These are phyloP conservation scores for Saksenaea vasiformis DNA, from an alignment of 371 early-diverging fungal species.

Conservation along the genomic window DNA sequence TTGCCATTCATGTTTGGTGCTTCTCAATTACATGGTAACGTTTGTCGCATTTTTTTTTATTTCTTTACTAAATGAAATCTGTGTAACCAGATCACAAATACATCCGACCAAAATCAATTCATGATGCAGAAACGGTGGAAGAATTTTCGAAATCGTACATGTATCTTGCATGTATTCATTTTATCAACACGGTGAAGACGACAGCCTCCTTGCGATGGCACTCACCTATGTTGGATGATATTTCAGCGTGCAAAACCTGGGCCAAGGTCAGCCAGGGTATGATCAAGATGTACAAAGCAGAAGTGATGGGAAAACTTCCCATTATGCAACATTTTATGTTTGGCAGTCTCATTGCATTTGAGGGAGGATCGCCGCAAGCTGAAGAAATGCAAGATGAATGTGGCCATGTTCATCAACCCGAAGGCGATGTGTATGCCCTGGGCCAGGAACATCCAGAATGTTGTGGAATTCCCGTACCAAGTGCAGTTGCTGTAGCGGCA, in stretches of 20 bases:
- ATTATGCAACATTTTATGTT: slow-evolving; percentile 99
- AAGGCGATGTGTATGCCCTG: slow-evolving; percentile 78
- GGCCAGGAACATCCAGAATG: slow-evolving; percentile 94
- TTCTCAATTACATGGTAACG: slow-evolving; percentile 77
- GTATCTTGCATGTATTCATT: slow-evolving; percentile 92
- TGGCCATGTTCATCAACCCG: slow-evolving; percentile 39
- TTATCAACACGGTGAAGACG: slow-evolving; percentile 77
- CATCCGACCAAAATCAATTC: slow-evolving; percentile 88
- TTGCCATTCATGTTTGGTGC: slow-evolving; percentile 97
- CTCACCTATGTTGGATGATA: slow-evolving; percentile 97
- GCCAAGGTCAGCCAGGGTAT: slow-evolving; percentile 93
- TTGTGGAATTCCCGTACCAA: slow-evolving; percentile 94
- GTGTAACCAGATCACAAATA: slow-evolving; percentile 64
- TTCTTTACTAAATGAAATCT: not conserved
- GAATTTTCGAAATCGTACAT: slow-evolving; percentile 86
- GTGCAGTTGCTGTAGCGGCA: slow-evolving; percentile 88
- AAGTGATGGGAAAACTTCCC: slow-evolving; percentile 94
- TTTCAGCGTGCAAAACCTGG: slow-evolving; percentile 92
- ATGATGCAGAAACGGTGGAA: slow-evolving; percentile 79
- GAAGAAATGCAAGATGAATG: slow-evolving; percentile 52
- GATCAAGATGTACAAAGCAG: slow-evolving; percentile 98
- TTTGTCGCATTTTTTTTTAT: not conserved
- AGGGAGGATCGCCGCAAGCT: slow-evolving; percentile 45
- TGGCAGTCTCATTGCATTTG: slow-evolving; percentile 71
- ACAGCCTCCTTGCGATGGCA: slow-evolving; percentile 76